These are phyloP conservation scores for Lipomyces orientalis DNA, from an alignment of 805 yeast species.

Conservation along the genomic window DNA sequence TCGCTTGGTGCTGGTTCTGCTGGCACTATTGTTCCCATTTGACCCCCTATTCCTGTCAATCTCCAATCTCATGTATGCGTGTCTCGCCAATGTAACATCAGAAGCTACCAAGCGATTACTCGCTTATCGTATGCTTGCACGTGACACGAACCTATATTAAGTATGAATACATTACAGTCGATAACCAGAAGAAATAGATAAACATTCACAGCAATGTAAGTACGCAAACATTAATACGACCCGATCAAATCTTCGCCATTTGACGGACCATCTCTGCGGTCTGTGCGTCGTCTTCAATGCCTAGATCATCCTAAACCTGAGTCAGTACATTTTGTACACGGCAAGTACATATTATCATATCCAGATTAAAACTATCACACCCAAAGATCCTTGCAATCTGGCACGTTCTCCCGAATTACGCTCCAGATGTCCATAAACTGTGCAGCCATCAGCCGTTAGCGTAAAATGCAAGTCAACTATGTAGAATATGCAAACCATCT, in stretches of 20 bases:
- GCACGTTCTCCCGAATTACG: conserved; percentile 19
- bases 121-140: neutral
- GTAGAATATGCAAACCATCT: conserved; percentile 18
- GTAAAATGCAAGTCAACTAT: neutral
- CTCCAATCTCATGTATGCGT: neutral
- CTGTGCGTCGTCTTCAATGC: conserved; percentile 6
- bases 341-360: neutral
- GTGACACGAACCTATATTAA: neutral
- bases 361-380: conserved; percentile 9
- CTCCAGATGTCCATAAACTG: conserved; percentile 22
- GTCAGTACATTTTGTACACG: neutral
- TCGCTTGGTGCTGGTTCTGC: no score
- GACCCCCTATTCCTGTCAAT: neutral
- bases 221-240: neutral
- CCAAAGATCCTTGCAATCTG: conserved; percentile 17
- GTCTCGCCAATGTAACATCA: neutral
- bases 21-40: neutral
- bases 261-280: neutral
- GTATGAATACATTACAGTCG: neutral
- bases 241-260: neutral
- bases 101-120: no score
- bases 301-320: neutral
- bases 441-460: neutral
- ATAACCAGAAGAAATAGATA: neutral
- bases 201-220: neutral